A percentile compares a stretch with the other conserved stretches of the same genome.
Conservation (phyloP, 2,329 filamentous ascomycete species). For the Fusarium mangiferae region DNA sequence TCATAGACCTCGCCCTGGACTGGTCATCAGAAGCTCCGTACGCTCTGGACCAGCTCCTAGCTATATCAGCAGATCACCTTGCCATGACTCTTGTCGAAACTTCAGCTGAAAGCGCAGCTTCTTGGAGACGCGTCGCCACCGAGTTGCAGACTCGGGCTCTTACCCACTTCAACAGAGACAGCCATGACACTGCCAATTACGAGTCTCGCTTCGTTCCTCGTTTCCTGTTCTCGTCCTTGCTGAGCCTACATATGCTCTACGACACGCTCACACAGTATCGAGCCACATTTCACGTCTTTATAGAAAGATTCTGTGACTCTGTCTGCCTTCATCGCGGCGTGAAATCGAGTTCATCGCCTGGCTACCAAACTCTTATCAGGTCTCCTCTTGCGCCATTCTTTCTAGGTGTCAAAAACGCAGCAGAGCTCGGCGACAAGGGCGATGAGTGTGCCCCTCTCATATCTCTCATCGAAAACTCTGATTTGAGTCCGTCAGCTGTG, state of each 20-base stretch:
- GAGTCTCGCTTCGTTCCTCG: conserved; percentile 50
- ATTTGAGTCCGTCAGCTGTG: conserved; percentile 43
- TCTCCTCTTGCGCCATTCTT: conserved; percentile 49
- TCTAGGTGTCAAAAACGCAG: conserved; percentile 27
- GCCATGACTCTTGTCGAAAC: conserved; percentile 36
- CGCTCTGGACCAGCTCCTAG: conserved; percentile 59
- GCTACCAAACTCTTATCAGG: conserved; percentile 49
- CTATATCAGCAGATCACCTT: conserved; percentile 56
- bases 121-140: conserved; percentile 51
- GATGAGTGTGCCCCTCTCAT: conserved; percentile 43
- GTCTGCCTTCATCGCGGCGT: conserved; percentile 57
- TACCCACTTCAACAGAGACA: conserved; percentile 49
- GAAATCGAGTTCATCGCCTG: conserved; percentile 49
- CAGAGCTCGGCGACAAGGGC: conserved; percentile 26
- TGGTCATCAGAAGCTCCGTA: conserved; percentile 53
- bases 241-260: conserved; percentile 60
- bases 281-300: conserved; percentile 51
- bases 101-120: conserved; percentile 27
- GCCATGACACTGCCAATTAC: conserved; percentile 38
- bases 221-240: conserved; percentile 56
- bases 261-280: conserved; percentile 56
- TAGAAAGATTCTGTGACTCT: conserved; percentile 55
- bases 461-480: conserved; percentile 47
- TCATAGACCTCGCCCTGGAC: conserved; percentile 48
- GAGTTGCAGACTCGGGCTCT: conserved; percentile 58